A percentile compares a stretch with the other conserved stretches of the same genome.
These are phyloP conservation scores for Macrolepiota albuminosa DNA, from an alignment of 768 basidiomycete species.

Conservation along the genomic window DNA sequence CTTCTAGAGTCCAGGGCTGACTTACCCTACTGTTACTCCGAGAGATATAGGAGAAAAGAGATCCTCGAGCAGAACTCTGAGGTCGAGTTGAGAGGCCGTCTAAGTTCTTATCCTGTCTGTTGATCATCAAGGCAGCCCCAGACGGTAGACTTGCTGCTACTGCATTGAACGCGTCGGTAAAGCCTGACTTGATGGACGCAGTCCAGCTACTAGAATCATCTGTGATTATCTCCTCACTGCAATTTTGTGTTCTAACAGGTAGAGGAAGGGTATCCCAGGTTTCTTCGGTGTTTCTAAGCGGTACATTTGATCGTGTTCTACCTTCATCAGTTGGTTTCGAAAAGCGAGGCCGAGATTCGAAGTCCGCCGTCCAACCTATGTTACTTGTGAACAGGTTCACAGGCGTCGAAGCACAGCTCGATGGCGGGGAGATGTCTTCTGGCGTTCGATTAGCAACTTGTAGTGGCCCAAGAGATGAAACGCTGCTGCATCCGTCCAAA, in stretches of 20 bases:
- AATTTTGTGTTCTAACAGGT: slow-evolving; percentile 20
- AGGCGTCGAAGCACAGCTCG: slow-evolving; percentile 24
- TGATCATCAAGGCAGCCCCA: slow-evolving; percentile 5
- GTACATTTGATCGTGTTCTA: slow-evolving; percentile 21
- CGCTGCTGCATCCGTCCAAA: slow-evolving; percentile 23
- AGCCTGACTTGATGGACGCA: slow-evolving; percentile 34
- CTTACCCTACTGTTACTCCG: slow-evolving; percentile 16
- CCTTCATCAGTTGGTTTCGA: slow-evolving; percentile 25
- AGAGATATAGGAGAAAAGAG: slow-evolving; percentile 11
- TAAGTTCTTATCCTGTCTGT: slow-evolving; percentile 8
- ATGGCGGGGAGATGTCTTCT: slow-evolving; percentile 37
- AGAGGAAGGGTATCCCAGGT: slow-evolving; percentile 19
- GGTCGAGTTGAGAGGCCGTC: slow-evolving; percentile 23
- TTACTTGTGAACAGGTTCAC: slow-evolving; percentile 13
- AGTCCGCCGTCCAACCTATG: background rate
- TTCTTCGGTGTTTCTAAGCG: background rate
- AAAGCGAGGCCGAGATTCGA: slow-evolving; percentile 25
- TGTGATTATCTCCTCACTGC: background rate
- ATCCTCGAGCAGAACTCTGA: slow-evolving; percentile 15
- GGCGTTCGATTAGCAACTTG: slow-evolving; percentile 45
- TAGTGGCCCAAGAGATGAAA: slow-evolving; percentile 37
- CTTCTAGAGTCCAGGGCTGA: slow-evolving; percentile 35
- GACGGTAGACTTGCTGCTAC: slow-evolving; percentile 39
- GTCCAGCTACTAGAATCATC: slow-evolving; percentile 34
- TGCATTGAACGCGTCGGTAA: slow-evolving; percentile 45